Base-by-base conservation (phyloP, 2,329 filamentous ascomycete species). In the Phyllosticta citriasiana region DNA sequence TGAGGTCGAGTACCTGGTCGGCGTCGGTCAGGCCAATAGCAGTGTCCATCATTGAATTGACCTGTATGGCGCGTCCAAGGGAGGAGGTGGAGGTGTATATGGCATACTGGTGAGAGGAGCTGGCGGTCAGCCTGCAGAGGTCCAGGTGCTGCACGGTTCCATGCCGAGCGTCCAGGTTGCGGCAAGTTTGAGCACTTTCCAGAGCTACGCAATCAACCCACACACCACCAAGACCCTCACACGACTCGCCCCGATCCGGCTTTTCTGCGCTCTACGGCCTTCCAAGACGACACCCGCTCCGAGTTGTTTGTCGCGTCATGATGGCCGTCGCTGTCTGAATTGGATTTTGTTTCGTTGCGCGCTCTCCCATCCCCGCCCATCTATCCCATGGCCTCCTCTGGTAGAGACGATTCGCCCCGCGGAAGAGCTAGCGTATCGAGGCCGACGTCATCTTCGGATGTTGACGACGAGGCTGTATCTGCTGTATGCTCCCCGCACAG, bases 21-120 rank as follows among this genome's bases (percentile, higher is more conserved):
- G 87, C 84, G 76, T 97, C 89, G 50, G 86, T 89, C 64, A 96
- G 84, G 73, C 97, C 91, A 70, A 97, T 91, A 55, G 91, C 85
- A 19, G 89, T 82, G 73, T 99, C 94, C 94, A 99, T 99, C 59
- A 65, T 76, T 55, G 56, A n/a, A n/a, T n/a, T 6, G 40, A n/a
- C 40, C 40, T 47, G n/a, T 6, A 7, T n/a, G 40, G n/a, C 40
- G 14, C 40, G 26, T 3, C 51, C 22, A 56, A 47, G 40, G 27
- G 54, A 14, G 51, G 27, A 22, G 55, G 35, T 51, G 53, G 47
- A 26, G 53, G 55, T 60, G 30, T 33, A 56, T 24, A 16, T 30
- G 55, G 40, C 54, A 55, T 61, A 53, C 35, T 59, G 55, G 35
- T n/a, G 54, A 33, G 54, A 19, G 3, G 25, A 14, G 27, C 54